Evolutionary conservation across 176 grass and related monocot genomes (phyloP), one percentile per base, ranked within the genome.

Genomic region (Guadua angustifolia): DNA sequence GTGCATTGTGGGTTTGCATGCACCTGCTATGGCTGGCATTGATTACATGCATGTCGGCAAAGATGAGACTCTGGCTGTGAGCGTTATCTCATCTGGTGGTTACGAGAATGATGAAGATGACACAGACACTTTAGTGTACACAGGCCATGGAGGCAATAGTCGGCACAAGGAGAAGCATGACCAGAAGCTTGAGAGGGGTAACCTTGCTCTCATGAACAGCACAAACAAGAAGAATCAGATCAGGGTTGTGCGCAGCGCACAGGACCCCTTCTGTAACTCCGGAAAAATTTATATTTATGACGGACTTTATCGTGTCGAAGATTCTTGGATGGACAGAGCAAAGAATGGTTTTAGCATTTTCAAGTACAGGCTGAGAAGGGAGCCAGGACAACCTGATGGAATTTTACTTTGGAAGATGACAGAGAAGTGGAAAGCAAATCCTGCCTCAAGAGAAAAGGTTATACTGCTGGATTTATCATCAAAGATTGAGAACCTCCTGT

Each of bases 281-380:
- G 38, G 80, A 9, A 97, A 94, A 78, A 90, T 88, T 21, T 97
- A 94, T 75, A 88, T 93, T 33, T 97, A 97, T 82, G 94, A 94
- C 59, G 94, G 94, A 9, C 82, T 97, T 42, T 97, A 94, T 25
- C 61, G 61, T 53, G 78, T 97, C n/a, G 76, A 97, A 38, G 65
- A 86, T 39, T 75, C 84, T 2, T 94, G 89, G 79, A 81, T 63
- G 55, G 88, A 97, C 44, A 91, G 50, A 62, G 62, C 69, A 29
- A 76, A 80, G 40, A 71, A 80, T 67, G 84, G 88, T 18, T 89
- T 89, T 22, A 88, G 40, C 52, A 86, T 94, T 45, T 97, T 94
- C 61, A 92, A 92, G 77, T 92, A 92, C 79, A 85, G 81, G 67
- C 66, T 97, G 61, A 78, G 69, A 43, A 87, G 94, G 73, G 85